These are phyloP conservation scores for Davidsoniella virescens DNA, from an alignment of 2,329 filamentous ascomycete species.

Conservation along the genomic window DNA sequence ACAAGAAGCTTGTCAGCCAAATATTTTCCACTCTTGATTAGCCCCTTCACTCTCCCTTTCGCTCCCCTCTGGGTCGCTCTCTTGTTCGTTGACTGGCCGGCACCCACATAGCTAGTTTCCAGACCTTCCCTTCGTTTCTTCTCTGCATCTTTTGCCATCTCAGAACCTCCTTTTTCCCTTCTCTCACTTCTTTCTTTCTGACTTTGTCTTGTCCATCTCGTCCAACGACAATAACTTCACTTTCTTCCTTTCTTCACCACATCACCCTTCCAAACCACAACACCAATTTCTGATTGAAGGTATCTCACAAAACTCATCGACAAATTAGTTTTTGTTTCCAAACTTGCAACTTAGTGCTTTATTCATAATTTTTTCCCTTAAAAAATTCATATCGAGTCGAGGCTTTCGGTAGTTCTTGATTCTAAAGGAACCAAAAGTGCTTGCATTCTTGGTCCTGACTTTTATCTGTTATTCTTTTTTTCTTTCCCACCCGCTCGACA, in stretches of 20 bases:
- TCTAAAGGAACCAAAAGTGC: conserved; percentile 1
- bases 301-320: too few species aligned
- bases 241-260: background rate
- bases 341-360: background rate
- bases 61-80: conserved; percentile 1
- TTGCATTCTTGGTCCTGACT: conserved; percentile 4
- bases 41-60: background rate
- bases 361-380: conserved; percentile 1
- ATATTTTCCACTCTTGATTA: background rate
- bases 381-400: conserved; percentile 6
- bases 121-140: conserved; percentile 5
- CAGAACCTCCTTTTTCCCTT: conserved; percentile 13
- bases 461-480: background rate
- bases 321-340: too few species aligned
- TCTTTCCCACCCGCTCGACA: background rate
- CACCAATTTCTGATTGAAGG: background rate
- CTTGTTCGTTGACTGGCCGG: background rate
- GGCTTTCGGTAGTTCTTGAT: conserved; percentile 13
- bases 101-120: background rate
- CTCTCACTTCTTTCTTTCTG: background rate
- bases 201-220: conserved; percentile 5
- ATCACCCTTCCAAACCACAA: background rate
- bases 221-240: conserved; percentile 6
- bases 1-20: too few species aligned
- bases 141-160: conserved; percentile 10